Percentiles rank a stretch among this genome's conserved stretches.
These are phyloP conservation scores for Gentiana macrophylla DNA, from an alignment of 257 asterid species.

Conservation along the genomic window DNA sequence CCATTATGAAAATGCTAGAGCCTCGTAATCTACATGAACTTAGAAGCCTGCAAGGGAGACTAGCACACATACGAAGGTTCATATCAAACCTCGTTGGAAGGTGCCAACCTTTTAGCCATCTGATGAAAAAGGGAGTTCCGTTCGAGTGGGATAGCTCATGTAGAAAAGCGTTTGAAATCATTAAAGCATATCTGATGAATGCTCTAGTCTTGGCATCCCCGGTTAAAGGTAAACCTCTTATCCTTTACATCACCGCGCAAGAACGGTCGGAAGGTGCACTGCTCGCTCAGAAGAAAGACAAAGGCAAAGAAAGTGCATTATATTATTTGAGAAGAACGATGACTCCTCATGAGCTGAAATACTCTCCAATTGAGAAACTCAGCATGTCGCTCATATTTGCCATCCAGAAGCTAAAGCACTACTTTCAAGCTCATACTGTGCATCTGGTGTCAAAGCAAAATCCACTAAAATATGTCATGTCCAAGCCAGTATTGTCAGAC, in stretches of 20 bases:
- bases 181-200: background rate
- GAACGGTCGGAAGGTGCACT: too few species aligned
- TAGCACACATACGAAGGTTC: background rate
- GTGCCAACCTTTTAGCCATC: background rate
- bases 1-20: background rate
- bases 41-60: background rate
- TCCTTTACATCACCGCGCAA: too few species aligned
- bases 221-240: too few species aligned
- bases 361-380: background rate
- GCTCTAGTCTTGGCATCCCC: background rate
- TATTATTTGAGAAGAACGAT: conserved; percentile 3
- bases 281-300: too few species aligned
- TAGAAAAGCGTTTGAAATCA: background rate
- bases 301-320: background rate
- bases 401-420: background rate
- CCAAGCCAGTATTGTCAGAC: too few species aligned
- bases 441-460: background rate
- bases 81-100: background rate
- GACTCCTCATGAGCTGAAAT: background rate
- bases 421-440: background rate
- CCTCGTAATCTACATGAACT: background rate
- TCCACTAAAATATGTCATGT: background rate
- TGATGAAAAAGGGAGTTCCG: background rate
- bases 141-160: background rate
- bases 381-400: background rate